phyloP scores from a whole-genome alignment of 2,329 filamentous ascomycete species.

The Sarocladium kiliense region DNA sequence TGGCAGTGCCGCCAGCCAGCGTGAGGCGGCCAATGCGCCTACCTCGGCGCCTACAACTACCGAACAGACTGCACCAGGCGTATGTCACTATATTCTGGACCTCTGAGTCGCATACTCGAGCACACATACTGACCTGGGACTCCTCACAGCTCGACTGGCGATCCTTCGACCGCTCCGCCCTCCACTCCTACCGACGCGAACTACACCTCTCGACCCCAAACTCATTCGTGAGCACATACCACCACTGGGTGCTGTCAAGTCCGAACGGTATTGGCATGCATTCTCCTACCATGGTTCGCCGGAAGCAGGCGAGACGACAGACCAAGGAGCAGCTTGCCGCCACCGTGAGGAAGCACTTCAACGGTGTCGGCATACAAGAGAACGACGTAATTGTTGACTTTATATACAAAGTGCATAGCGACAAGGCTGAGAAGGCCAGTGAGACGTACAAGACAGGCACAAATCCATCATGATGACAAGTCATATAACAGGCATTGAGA shows the following conservation, averaged over 20 bases:
- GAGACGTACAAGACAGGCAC: conserved; percentile 17
- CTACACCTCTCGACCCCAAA: conserved; percentile 67
- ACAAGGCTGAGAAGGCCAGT: conserved; percentile 21
- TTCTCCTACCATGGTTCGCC: conserved; percentile 67
- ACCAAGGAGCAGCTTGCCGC: conserved; percentile 68
- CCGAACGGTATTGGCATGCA: conserved; percentile 61
- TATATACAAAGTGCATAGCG: conserved; percentile 58
- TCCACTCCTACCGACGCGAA: conserved; percentile 71
- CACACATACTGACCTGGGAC: conserved; percentile 13
- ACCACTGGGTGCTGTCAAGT: conserved; percentile 56
- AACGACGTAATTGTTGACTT: conserved; percentile 79
- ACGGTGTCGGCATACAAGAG: conserved; percentile 71
- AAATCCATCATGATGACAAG: conserved; percentile 10
- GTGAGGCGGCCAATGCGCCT: conserved; percentile 37
- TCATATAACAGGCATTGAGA: background rate
- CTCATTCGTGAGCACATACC: conserved; percentile 61
- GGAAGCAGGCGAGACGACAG: conserved; percentile 59
- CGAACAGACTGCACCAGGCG: conserved; percentile 27
- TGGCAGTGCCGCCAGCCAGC: conserved; percentile 36
- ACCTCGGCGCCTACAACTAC: conserved; percentile 25
- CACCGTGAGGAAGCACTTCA: conserved; percentile 77
- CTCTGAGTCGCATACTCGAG: background rate
- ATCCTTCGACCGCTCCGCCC: conserved; percentile 59
- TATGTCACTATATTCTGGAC: conserved; percentile 18
- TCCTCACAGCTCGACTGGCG: conserved; percentile 56